These are phyloP conservation scores for Ustulina deusta DNA, from an alignment of 2,329 filamentous ascomycete genomes.

Conservation along the genomic window DNA sequence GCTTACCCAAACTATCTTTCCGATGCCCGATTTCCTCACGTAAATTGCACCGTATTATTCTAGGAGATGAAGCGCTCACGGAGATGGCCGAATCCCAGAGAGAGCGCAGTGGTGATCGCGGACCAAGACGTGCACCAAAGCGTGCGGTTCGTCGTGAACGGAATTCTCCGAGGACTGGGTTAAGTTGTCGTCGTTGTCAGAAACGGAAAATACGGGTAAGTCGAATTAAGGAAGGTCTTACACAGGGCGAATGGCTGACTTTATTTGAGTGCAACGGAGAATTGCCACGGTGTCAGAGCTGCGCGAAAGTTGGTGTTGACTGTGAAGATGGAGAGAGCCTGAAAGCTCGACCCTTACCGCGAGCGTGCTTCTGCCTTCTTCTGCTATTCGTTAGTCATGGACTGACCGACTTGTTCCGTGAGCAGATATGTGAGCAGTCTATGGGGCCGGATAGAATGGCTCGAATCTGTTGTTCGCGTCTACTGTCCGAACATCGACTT, in stretches of 20 bases:
- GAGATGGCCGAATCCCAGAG: slow-evolving; percentile 23
- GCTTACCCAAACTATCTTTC: background rate
- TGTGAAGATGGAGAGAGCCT: slow-evolving; percentile 38
- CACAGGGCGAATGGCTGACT: background rate
- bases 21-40: background rate
- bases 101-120: slow-evolving; percentile 1
- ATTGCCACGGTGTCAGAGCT: slow-evolving; percentile 33
- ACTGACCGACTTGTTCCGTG: background rate
- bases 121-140: slow-evolving; percentile 18
- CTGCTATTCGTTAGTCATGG: background rate
- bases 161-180: slow-evolving; percentile 24
- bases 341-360: slow-evolving; percentile 49
- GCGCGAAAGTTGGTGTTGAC: slow-evolving; percentile 32
- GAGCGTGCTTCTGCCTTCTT: slow-evolving; percentile 52
- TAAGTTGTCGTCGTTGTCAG: slow-evolving; percentile 54
- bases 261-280: slow-evolving; percentile 35
- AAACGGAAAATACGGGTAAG: slow-evolving; percentile 62
- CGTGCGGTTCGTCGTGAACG: slow-evolving; percentile 23
- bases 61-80: background rate
- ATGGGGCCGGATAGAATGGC: slow-evolving; percentile 55
- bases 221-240: slow-evolving; percentile 1
- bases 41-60: background rate
- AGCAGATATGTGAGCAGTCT: slow-evolving; percentile 32
- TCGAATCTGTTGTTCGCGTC: slow-evolving; percentile 58
- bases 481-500: slow-evolving; percentile 59